phyloP scores from a whole-genome alignment of 163 green algal genomes.

The Scenedesmus sp. region DNA sequence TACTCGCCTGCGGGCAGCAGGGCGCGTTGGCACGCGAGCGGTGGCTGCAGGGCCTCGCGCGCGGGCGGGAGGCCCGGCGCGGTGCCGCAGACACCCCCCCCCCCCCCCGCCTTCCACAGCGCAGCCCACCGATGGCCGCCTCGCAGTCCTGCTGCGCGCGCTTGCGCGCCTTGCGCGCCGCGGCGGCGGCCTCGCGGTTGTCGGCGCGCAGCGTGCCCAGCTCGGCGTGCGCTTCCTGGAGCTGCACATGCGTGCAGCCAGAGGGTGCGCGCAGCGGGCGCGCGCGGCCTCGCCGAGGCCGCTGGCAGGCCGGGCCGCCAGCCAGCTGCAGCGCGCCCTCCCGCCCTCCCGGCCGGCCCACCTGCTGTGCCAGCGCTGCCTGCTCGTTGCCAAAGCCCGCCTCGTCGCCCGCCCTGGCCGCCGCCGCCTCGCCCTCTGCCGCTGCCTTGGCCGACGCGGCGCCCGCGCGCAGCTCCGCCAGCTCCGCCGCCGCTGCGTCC shows the following conservation, averaged over 20 bases:
- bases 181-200: conserved; percentile 3
- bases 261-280: no score
- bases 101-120: background rate
- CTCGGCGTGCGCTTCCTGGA: conserved; percentile 11
- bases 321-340: background rate
- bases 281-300: no score
- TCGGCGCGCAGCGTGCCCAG: conserved; percentile 1
- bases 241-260: conserved; percentile 17
- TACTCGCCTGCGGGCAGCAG: conserved; percentile 35
- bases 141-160: conserved; percentile 40
- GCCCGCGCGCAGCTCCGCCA: conserved; percentile 17
- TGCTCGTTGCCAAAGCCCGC: conserved; percentile 4
- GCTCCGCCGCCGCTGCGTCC: conserved; percentile 18
- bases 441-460: conserved; percentile 14
- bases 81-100: background rate
- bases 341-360: background rate
- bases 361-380: conserved; percentile 35
- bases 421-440: background rate
- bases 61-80: no score
- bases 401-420: background rate
- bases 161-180: conserved; percentile 30
- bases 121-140: background rate
- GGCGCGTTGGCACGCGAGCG: no score
- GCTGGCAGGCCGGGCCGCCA: no score
- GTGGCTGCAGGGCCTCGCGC: no score